Evolutionary conservation across 2,329 filamentous ascomycete genomes (phyloP), one percentile per base, ranked within the genome.

Genomic region (Drechslerella stenobrocha): DNA sequence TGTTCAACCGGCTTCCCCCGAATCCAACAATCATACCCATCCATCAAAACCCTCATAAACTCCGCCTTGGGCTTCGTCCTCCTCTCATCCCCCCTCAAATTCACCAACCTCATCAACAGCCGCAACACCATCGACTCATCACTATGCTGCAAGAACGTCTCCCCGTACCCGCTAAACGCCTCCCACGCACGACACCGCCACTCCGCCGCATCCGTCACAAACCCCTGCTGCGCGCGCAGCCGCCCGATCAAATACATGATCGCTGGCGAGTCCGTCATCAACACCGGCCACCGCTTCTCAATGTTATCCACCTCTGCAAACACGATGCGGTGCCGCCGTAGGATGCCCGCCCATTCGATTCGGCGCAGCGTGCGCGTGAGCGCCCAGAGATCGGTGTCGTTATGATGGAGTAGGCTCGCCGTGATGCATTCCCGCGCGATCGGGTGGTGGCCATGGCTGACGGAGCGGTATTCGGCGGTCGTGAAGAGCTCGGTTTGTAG

Each of bases 391-490:
- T 56, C 20, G 20, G 13, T 23, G 11, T 67, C 63, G 15, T 56
- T 48, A 30, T 60, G 13, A 15, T 20, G 13, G 4, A 67, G 44
- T 5, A 67, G 34, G 28, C 15, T 51, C 0, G 50, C 46, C 0
- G 63, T 67, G 51, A 67, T 52, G 6, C 22, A n/a, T 28, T 67
- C 63, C 2, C 47, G 40, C 22, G 50, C 50, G 34, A 67, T 26
- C 4, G 63, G 48, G 34, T 60, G 55, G 35, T 58, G 48, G 6
- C 48, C 52, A 6, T 48, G 15, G 1, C 42, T n/a, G 5, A 23
- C 7, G n/a, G 61, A 53, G 20, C 58, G 52, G 13, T 48, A 45
- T 18, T 37, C 48, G 24, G 48, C 24, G 20, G 58, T 50, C 1
- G 53, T 55, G 35, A 44, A 40, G 7, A 20, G 35, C 42, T 45